Conservation (phyloP, 2,329 filamentous ascomycete genomes). For the Dactylonectria estremocensis region DNA sequence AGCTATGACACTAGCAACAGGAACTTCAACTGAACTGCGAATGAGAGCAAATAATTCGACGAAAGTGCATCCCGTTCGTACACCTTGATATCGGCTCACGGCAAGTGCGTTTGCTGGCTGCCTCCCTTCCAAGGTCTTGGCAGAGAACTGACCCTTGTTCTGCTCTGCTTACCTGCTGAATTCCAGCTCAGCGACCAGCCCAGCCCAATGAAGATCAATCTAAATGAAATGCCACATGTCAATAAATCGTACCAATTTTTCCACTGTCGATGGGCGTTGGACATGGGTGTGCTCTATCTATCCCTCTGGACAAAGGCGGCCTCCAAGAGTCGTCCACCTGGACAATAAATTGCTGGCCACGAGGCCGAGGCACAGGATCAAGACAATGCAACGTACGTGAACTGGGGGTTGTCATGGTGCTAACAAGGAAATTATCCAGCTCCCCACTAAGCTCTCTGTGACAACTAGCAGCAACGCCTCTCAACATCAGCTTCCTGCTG, state of each 20-base stretch:
- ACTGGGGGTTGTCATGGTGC: constrained; percentile 19
- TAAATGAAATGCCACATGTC: not conserved
- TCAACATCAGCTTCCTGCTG: constrained; percentile 22
- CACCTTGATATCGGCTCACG: not conserved
- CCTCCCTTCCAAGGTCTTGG: constrained; percentile 2
- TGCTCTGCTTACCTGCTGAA: not conserved
- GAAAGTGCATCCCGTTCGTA: not conserved
- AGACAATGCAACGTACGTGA: not conserved
- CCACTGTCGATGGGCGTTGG: not conserved
- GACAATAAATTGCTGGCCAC: not conserved
- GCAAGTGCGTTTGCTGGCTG: constrained; percentile 1
- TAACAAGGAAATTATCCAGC: constrained; percentile 18
- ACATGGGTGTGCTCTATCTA: not conserved
- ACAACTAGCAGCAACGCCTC: constrained; percentile 15
- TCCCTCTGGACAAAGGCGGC: not conserved
- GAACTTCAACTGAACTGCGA: constrained; percentile 13
- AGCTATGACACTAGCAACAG: constrained; percentile 24
- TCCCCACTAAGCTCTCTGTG: constrained; percentile 17
- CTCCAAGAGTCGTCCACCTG: constrained; percentile 12
- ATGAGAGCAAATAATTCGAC: constrained; percentile 9
- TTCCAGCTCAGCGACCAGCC: not conserved
- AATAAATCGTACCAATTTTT: not conserved
- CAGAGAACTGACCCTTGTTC: not conserved
- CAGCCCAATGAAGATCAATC: not conserved
- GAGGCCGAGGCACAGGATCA: constrained; percentile 21